Evolutionary conservation across 1,284 basidiomycete genomes (phyloP).

Genomic region (Anthracocystis panici-leucophaei): DNA sequence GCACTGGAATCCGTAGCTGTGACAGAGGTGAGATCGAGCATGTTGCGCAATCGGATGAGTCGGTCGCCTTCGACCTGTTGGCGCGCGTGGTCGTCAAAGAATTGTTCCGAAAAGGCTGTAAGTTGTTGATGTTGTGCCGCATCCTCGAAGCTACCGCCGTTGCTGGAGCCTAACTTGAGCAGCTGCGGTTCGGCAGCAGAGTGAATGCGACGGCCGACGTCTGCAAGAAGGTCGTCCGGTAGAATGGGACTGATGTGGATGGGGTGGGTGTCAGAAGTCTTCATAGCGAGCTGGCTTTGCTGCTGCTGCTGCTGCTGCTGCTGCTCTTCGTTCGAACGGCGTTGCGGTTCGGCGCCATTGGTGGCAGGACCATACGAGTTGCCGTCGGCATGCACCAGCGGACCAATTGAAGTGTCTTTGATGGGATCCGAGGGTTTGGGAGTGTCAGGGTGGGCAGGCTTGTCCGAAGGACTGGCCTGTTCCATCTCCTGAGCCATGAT

Average conservation of each 20-base stretch:
- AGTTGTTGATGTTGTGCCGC: slow-evolving; percentile 1
- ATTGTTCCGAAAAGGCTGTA: slow-evolving; percentile 11
- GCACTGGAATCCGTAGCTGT: slow-evolving; percentile 31
- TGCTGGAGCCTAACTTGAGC: slow-evolving; percentile 6
- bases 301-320: slow-evolving; percentile 17
- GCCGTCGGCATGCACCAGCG: slow-evolving; percentile 13
- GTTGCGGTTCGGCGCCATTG: slow-evolving; percentile 4
- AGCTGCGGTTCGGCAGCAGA: slow-evolving; percentile 31
- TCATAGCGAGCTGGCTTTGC: slow-evolving; percentile 49
- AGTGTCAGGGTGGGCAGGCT: slow-evolving; percentile 31
- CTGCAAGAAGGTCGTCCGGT: slow-evolving; percentile 44
- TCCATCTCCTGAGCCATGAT: slow-evolving; percentile 55
- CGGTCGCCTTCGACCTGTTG: slow-evolving; percentile 52
- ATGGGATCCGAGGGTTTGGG: not conserved
- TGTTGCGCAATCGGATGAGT: slow-evolving; percentile 52
- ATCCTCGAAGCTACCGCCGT: not conserved
- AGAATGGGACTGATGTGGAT: slow-evolving; percentile 64
- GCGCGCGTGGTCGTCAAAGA: slow-evolving; percentile 34
- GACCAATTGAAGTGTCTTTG: slow-evolving; percentile 21
- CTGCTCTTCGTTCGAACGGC: slow-evolving; percentile 11
- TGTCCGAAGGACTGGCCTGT: slow-evolving; percentile 23
- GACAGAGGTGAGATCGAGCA: slow-evolving; percentile 50
- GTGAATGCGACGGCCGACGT: slow-evolving; percentile 45
- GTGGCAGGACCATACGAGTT: slow-evolving; percentile 3
- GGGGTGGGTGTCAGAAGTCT: slow-evolving; percentile 67